Evolutionary conservation across 2,329 filamentous ascomycete genomes (phyloP).

Genomic region (Arachnomyces sp.): DNA sequence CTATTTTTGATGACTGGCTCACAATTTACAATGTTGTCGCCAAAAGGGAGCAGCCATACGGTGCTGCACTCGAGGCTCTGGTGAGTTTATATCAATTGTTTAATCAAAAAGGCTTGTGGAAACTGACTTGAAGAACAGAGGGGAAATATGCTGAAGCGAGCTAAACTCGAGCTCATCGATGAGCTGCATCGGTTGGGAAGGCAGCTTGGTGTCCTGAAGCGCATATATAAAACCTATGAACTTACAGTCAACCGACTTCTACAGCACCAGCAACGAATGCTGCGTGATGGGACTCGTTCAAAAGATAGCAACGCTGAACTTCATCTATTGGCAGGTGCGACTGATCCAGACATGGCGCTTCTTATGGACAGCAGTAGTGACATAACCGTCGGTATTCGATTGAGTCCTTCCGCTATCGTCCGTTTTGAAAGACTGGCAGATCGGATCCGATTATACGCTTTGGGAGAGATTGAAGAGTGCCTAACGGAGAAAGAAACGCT

Average conservation of each 20-base stretch:
- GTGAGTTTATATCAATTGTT: constrained; percentile 24
- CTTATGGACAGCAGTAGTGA: constrained; percentile 3
- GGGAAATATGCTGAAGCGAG: constrained; percentile 48
- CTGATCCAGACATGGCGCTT: constrained; percentile 1
- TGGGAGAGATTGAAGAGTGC: constrained; percentile 58
- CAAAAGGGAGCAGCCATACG: constrained; percentile 47
- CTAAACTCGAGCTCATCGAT: constrained; percentile 39
- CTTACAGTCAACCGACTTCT: constrained; percentile 56
- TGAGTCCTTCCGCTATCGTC: constrained; percentile 45
- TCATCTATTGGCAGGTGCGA: constrained; percentile 2
- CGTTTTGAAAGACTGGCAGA: constrained; percentile 55
- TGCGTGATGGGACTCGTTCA: constrained; percentile 28
- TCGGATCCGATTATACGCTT: constrained; percentile 54
- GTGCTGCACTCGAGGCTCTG: constrained; percentile 42
- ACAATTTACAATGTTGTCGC: constrained; percentile 56
- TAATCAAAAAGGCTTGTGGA: neutral
- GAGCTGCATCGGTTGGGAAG: constrained; percentile 53
- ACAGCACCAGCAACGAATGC: constrained; percentile 37
- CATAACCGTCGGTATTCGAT: constrained; percentile 31
- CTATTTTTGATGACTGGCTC: constrained; percentile 61
- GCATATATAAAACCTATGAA: constrained; percentile 56
- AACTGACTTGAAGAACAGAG: constrained; percentile 29
- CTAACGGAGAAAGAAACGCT: constrained; percentile 63
- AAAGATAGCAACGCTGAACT: constrained; percentile 7
- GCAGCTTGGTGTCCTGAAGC: constrained; percentile 53